Percentiles rank a stretch among this genome's conserved stretches.
Evolutionary conservation across 108 stramenopile species (phyloP).

Genomic region (Cyclostephanos invisitatus): DNA sequence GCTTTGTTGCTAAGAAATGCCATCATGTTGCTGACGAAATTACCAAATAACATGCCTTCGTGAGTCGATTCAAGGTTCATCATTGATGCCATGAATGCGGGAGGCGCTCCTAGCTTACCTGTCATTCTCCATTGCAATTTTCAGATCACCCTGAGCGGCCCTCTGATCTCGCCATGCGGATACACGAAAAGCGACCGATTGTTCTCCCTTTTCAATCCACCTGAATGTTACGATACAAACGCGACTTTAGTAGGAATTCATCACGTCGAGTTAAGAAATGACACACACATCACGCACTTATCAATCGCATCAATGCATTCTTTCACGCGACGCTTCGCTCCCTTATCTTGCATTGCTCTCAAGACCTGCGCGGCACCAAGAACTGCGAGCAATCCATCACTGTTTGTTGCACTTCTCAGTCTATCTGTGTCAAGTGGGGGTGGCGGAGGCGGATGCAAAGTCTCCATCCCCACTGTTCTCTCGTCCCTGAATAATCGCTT

Average conservation of each 20-base stretch:
- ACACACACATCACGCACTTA: conserved; percentile 56
- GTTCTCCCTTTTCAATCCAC: conserved; percentile 85
- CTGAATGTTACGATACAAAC: conserved; percentile 17
- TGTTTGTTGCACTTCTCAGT: conserved; percentile 83
- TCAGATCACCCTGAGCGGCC: conserved; percentile 87
- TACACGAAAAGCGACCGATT: conserved; percentile 88
- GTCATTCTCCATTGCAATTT: conserved; percentile 79
- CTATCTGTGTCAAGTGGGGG: conserved; percentile 90
- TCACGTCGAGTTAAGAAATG: background rate
- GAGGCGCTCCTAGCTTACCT: conserved; percentile 8
- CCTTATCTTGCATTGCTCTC: conserved; percentile 82
- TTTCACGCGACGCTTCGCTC: conserved; percentile 66
- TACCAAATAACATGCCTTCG: background rate
- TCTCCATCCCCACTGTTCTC: conserved; percentile 25
- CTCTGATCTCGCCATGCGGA: conserved; percentile 86
- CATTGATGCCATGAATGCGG: background rate
- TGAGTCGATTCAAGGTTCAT: background rate
- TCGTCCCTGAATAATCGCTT: conserved; percentile 6
- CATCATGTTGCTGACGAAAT: conserved; percentile 61
- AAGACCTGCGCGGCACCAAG: conserved; percentile 85
- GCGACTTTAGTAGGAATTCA: background rate
- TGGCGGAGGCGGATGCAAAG: conserved; percentile 60
- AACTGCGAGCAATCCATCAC: conserved; percentile 84
- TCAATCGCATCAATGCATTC: conserved; percentile 80
- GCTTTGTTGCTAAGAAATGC: conserved; percentile 90